Conservation (phyloP, 2,329 filamentous ascomycete genomes). For the Emergomyces pasteurianus region DNA sequence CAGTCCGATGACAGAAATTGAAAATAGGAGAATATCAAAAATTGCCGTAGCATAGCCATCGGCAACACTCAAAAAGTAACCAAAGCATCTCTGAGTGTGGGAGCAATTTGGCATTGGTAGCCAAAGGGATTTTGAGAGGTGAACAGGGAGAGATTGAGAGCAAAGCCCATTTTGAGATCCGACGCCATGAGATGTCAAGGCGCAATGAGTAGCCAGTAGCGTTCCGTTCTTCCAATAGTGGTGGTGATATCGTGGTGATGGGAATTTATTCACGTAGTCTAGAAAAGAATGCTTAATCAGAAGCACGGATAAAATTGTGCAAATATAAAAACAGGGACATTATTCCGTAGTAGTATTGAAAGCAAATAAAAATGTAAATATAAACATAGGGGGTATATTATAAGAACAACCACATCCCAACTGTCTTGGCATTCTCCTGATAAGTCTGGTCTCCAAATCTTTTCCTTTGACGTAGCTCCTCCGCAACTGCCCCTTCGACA, state of each 20-base stretch:
- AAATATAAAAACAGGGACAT: background rate
- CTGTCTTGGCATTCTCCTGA: slow-evolving; percentile 18
- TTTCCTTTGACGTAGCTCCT: slow-evolving; percentile 16
- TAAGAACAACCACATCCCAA: slow-evolving; percentile 31
- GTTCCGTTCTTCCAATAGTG: too few relatives aligned
- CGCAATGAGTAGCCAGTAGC: too few relatives aligned
- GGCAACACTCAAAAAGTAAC: background rate
- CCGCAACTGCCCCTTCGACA: slow-evolving; percentile 16
- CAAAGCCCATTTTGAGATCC: too few relatives aligned
- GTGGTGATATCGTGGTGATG: too few relatives aligned
- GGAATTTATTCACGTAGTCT: background rate
- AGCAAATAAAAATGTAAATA: background rate
- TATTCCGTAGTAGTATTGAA: too few relatives aligned
- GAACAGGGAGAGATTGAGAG: too few relatives aligned
- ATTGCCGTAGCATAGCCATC: background rate
- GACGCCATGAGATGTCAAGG: too few relatives aligned
- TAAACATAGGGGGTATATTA: slow-evolving; percentile 10
- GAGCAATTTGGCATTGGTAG: background rate
- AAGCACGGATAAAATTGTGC: too few relatives aligned
- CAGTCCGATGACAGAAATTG: background rate
- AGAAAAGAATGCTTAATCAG: background rate
- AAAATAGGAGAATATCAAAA: background rate
- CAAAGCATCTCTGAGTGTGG: background rate
- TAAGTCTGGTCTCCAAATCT: slow-evolving; percentile 9
- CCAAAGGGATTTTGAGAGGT: too few relatives aligned